A percentile compares a stretch with the other conserved stretches of the same genome.
phyloP scores from a whole-genome alignment of 2,329 filamentous ascomycete genomes.

The Elsinoe fawcettii region DNA sequence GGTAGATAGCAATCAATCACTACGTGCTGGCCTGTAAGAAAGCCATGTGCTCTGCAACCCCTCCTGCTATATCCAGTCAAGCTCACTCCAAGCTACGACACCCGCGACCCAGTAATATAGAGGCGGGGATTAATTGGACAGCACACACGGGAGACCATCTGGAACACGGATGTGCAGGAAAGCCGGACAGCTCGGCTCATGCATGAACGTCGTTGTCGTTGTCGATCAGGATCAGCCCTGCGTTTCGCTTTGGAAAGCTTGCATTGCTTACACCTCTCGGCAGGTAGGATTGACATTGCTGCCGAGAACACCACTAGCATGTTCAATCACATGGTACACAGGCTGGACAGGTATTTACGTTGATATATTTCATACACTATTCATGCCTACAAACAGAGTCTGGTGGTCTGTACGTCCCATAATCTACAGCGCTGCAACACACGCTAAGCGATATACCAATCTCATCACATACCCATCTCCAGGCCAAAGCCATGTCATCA shows the following conservation, averaged over 20 bases:
- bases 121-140: background rate
- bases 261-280: background rate
- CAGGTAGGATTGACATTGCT: background rate
- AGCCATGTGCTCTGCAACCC: background rate
- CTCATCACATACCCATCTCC: background rate
- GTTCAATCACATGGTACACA: too few relatives aligned
- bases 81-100: background rate
- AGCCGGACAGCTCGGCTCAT: background rate
- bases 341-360: background rate
- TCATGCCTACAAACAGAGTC: slow-evolving; percentile 13
- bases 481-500: background rate
- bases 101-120: background rate
- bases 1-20: too few relatives aligned
- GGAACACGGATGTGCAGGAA: background rate
- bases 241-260: background rate
- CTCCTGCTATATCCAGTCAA: background rate
- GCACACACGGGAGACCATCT: background rate
- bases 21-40: too few relatives aligned
- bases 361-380: background rate
- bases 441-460: background rate
- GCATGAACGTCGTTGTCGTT: too few relatives aligned
- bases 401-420: slow-evolving; percentile 1
- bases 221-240: background rate
- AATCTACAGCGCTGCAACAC: slow-evolving; percentile 2
- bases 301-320: background rate